Evolutionary conservation across 1,139 yeast species (phyloP), one percentile per base, ranked within the genome.

Genomic region (Blastobotrys serpentis): DNA sequence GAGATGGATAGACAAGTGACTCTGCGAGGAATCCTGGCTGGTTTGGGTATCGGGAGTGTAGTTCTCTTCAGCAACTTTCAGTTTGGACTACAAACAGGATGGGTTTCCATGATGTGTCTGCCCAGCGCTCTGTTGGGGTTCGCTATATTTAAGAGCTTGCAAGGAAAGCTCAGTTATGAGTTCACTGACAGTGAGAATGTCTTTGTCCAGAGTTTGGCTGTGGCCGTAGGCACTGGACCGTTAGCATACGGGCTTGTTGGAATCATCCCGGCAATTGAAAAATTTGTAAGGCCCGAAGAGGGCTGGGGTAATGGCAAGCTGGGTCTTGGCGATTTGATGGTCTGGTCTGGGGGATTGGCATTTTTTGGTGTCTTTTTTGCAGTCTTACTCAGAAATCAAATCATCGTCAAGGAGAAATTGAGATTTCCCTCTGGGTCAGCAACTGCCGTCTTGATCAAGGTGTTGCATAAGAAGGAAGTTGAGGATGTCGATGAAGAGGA

Each of bases 71-170:
- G 96, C 2, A 92, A 92, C 65, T 92, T 92, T 70, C 98, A 90
- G 63, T 92, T 92, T 66, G 98, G 98, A 1, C 73, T 92, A 23
- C 98, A 92, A 63, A 90, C 97, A 0, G 98, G 98, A 1, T 92
- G 98, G 98, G 97, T 92, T 1, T 88, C 96, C 6, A 92, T 92
- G 98, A 92, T 92, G 98, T 86, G 96, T n/a, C 72, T 92, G 49
- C 98, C 98, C 0, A 85, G 96, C 4, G 96, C 98, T 4, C 68
- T 92, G 46, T 68, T 92, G 18, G 97, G 95, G 0, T 90, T 81
- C 67, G 86, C 96, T 0, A 71, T 85, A 19, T 92, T 90, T 70
- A 84, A 81, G 57, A 57, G 58, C 1, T 42, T 78, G 2, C 73
- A 79, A 47, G 53, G 67, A 41, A 56, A 76, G 72, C 36, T 78